Conservation (phyloP, 495 filamentous ascomycete species). For the Lophiotrema nucula region DNA sequence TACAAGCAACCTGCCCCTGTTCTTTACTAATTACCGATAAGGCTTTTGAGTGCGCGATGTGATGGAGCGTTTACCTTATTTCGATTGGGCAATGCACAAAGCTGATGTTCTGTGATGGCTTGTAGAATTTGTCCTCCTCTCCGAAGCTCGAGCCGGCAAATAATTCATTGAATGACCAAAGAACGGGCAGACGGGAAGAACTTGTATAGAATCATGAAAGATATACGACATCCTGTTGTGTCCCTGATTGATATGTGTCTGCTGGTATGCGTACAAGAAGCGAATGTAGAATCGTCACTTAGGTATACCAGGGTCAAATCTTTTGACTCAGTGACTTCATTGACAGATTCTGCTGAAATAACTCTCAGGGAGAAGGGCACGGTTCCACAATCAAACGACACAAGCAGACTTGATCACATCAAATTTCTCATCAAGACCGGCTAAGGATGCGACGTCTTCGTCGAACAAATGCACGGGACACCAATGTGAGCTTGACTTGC, state of each 20-base stretch:
- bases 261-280: background rate
- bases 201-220: background rate
- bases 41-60: too few relatives aligned
- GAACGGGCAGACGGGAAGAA: background rate
- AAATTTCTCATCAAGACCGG: background rate
- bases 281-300: background rate
- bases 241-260: background rate
- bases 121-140: background rate
- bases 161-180: background rate
- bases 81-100: background rate
- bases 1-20: background rate
- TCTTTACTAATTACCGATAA: background rate
- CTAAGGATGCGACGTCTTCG: background rate
- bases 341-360: background rate
- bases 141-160: background rate
- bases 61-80: background rate
- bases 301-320: background rate
- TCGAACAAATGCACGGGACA: background rate
- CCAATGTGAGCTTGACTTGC: background rate
- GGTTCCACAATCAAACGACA: background rate
- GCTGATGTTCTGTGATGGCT: constrained; percentile 1
- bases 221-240: background rate
- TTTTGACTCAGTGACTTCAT: background rate
- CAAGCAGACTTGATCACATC: background rate
- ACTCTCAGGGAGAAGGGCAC: background rate